Evolutionary conservation across 345 rosid genomes (phyloP).

Genomic region (Murraya paniculata): DNA sequence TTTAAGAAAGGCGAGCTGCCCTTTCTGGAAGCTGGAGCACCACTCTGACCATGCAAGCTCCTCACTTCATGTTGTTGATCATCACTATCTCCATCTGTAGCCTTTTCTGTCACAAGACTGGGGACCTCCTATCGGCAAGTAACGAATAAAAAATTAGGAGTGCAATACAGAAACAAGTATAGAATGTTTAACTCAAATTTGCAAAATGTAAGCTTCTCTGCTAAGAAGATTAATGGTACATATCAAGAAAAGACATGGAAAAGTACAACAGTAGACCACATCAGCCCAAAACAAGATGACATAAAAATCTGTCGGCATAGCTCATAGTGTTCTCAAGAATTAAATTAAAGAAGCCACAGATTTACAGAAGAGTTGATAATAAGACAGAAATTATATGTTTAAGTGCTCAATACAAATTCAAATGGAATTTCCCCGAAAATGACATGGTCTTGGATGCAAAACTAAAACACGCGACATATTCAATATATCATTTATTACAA

Average conservation of each 20-base stretch:
- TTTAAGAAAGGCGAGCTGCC: slow-evolving; percentile 30
- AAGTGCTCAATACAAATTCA: background rate
- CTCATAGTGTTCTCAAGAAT: background rate
- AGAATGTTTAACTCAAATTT: background rate
- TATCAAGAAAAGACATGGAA: background rate
- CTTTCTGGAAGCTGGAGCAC: slow-evolving; percentile 15
- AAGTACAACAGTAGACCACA: background rate
- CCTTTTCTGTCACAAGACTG: slow-evolving; percentile 25
- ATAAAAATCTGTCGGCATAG: background rate
- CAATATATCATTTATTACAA: background rate
- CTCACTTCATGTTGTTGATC: slow-evolving; percentile 23
- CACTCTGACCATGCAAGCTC: slow-evolving; percentile 3
- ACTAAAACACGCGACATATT: background rate
- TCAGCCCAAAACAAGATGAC: background rate
- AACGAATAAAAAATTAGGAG: slow-evolving; percentile 14
- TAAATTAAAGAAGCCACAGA: background rate
- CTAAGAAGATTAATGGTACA: background rate
- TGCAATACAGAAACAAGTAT: background rate
- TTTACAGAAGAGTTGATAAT: background rate
- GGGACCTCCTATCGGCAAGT: slow-evolving; percentile 39
- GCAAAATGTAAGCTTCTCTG: background rate
- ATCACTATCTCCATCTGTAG: slow-evolving; percentile 29
- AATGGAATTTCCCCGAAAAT: background rate
- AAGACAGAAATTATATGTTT: background rate
- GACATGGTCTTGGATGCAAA: slow-evolving; percentile 2